Evolutionary conservation across 116 monocot species (phyloP).

Genomic region (Phalaenopsis hybrid): DNA sequence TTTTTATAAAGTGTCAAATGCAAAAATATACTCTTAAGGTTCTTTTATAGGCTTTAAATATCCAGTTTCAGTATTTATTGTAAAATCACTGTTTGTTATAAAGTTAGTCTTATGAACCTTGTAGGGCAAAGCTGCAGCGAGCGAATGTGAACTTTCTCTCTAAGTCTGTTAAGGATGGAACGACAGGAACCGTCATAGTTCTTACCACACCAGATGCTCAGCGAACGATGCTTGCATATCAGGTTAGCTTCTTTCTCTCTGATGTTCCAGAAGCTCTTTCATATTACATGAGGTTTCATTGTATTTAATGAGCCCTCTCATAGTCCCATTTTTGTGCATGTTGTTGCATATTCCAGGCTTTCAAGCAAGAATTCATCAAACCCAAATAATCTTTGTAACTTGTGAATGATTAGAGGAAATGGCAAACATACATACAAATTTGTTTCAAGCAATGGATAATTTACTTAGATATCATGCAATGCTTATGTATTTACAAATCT

Average conservation of each 20-base stretch:
- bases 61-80: not conserved
- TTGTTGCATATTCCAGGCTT: too few relatives aligned
- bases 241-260: constrained; percentile 33
- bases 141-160: constrained; percentile 91
- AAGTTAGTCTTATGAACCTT: not conserved
- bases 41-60: constrained; percentile 1
- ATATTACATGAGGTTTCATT: not conserved
- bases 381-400: too few relatives aligned
- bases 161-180: constrained; percentile 66
- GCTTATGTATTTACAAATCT: too few relatives aligned
- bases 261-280: not conserved
- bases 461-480: too few relatives aligned
- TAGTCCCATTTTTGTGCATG: too few relatives aligned
- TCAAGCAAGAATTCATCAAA: too few relatives aligned
- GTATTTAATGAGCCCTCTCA: too few relatives aligned
- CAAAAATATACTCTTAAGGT: not conserved
- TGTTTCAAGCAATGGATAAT: too few relatives aligned
- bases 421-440: too few relatives aligned
- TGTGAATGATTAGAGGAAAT: too few relatives aligned
- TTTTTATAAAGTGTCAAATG: not conserved
- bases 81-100: not conserved
- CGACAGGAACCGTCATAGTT: constrained; percentile 94
- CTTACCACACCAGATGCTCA: constrained; percentile 94
- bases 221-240: constrained; percentile 97
- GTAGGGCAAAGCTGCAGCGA: constrained; percentile 65